phyloP scores from a whole-genome alignment of 306 rosid genomes.

The Elaeagnus macrophylla region DNA sequence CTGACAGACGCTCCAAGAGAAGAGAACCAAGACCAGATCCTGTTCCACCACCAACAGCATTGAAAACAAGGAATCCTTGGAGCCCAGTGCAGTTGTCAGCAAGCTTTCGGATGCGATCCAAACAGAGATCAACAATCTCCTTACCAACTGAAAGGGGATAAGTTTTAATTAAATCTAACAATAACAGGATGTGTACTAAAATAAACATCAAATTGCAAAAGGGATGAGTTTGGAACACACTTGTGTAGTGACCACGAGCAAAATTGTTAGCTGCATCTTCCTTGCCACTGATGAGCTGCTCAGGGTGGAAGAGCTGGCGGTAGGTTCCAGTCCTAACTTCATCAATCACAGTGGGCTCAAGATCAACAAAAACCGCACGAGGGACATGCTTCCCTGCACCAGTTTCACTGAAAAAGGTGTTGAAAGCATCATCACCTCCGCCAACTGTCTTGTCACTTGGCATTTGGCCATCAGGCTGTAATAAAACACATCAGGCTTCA shows the following conservation, averaged over 20 bases:
- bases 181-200: background rate
- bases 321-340: conserved; percentile 85
- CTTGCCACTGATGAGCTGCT: conserved; percentile 86
- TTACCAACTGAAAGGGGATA: conserved; percentile 51
- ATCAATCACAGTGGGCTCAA: conserved; percentile 85
- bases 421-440: conserved; percentile 85
- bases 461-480: conserved; percentile 91
- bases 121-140: conserved; percentile 84
- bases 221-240: conserved; percentile 19
- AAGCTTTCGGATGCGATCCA: conserved; percentile 87
- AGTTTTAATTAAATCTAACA: background rate
- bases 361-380: conserved; percentile 78
- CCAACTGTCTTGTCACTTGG: conserved; percentile 77
- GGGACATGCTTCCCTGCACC: conserved; percentile 91
- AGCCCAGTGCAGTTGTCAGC: conserved; percentile 96
- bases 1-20: conserved; percentile 76
- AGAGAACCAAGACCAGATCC: conserved; percentile 94
- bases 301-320: conserved; percentile 93
- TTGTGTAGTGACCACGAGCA: conserved; percentile 94
- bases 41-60: conserved; percentile 94
- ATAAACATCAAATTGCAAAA: background rate
- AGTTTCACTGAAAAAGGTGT: conserved; percentile 89
- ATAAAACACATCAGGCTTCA: background rate
- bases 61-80: conserved; percentile 84
- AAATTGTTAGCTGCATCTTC: conserved; percentile 98